Percentiles rank a stretch among this genome's conserved stretches.
phyloP scores from a whole-genome alignment of 2,329 filamentous ascomycete species.

The Trichoderma breve region DNA sequence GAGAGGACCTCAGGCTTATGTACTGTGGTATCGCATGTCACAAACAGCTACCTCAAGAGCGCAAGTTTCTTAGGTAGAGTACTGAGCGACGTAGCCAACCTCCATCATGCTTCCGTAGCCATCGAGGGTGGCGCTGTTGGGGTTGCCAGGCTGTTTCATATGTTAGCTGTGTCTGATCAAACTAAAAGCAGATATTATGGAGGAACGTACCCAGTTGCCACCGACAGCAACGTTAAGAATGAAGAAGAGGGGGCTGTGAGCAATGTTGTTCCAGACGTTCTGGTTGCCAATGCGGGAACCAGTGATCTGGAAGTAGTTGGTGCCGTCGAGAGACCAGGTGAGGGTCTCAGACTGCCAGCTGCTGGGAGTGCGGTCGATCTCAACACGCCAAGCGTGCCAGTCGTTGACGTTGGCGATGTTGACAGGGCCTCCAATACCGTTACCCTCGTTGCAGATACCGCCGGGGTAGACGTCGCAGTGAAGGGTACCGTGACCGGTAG shows the following conservation, averaged over 20 bases:
- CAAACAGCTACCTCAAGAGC: not conserved
- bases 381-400: constrained; percentile 51
- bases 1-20: constrained; percentile 2
- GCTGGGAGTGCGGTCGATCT: constrained; percentile 47
- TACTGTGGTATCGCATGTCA: not conserved
- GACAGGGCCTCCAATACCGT: constrained; percentile 39
- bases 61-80: constrained; percentile 23
- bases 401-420: constrained; percentile 36
- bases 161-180: not conserved
- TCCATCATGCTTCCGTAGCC: constrained; percentile 51
- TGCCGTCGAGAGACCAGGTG: constrained; percentile 49
- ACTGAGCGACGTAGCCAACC: constrained; percentile 50
- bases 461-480: constrained; percentile 50
- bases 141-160: constrained; percentile 44
- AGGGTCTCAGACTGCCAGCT: constrained; percentile 51
- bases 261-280: constrained; percentile 49
- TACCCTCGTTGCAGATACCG: constrained; percentile 52
- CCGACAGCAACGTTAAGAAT: constrained; percentile 57
- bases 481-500: constrained; percentile 47
- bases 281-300: constrained; percentile 46
- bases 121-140: constrained; percentile 45
- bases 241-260: constrained; percentile 50
- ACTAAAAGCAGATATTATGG: not conserved
- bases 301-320: constrained; percentile 42
- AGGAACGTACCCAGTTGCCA: constrained; percentile 48